Conservation (phyloP, 768 basidiomycete genomes). For the Tricholomella constricta region DNA sequence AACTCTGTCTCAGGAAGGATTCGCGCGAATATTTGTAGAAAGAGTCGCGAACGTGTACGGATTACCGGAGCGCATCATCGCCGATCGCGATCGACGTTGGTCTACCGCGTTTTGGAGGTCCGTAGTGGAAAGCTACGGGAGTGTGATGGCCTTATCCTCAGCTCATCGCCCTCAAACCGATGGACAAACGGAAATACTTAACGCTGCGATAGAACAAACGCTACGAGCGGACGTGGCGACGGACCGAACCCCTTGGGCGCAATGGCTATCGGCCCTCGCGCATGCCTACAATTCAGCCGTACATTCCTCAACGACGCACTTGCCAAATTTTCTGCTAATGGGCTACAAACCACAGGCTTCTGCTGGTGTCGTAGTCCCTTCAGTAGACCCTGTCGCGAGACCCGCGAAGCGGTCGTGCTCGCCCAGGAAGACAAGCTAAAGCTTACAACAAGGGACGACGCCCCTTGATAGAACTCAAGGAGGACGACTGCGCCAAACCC, state of each 20-base stretch:
- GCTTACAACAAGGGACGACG: background rate
- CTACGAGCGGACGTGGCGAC: slow-evolving; percentile 26
- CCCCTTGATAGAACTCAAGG: slow-evolving; percentile 8
- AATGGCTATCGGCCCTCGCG: slow-evolving; percentile 23
- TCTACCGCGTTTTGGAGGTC: slow-evolving; percentile 12
- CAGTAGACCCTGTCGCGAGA: background rate
- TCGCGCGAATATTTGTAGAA: background rate
- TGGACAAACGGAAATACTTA: slow-evolving; percentile 26
- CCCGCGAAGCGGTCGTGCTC: background rate
- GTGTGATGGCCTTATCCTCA: background rate
- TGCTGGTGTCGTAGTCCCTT: background rate
- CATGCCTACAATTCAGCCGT: slow-evolving; percentile 33
- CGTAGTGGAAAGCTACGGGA: background rate
- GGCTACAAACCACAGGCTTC: slow-evolving; percentile 26
- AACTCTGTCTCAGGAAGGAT: background rate
- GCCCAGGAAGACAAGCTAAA: background rate
- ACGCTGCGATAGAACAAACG: slow-evolving; percentile 13
- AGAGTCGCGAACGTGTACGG: background rate
- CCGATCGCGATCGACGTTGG: too few relatives aligned
- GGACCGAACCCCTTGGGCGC: slow-evolving; percentile 26
- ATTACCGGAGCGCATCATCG: too few relatives aligned
- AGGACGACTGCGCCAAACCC: slow-evolving; percentile 17
- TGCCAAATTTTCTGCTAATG: slow-evolving; percentile 30
- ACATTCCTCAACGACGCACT: slow-evolving; percentile 23
- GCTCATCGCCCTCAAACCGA: slow-evolving; percentile 36